phyloP scores from a whole-genome alignment of 78 protist species.

The Paulinella micropora region DNA sequence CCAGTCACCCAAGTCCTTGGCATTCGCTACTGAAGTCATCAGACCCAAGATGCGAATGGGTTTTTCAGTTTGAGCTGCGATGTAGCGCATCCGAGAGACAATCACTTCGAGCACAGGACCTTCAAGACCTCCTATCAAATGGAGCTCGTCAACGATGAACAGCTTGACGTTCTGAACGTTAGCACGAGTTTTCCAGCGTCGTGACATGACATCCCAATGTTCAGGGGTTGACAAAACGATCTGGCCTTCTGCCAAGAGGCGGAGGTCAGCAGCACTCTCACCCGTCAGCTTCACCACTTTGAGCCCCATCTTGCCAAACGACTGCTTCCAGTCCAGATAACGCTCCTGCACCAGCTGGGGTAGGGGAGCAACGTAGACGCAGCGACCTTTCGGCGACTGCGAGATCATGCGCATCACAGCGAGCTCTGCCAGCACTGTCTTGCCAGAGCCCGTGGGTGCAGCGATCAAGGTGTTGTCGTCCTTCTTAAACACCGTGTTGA shows the following conservation, averaged over 20 bases:
- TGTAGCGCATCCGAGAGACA: conserved; percentile 73
- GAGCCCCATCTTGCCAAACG: conserved; percentile 13
- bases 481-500: conserved; percentile 50
- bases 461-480: conserved; percentile 65
- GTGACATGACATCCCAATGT: conserved; percentile 75
- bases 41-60: conserved; percentile 65
- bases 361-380: conserved; percentile 38
- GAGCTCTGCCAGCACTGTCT: conserved; percentile 87
- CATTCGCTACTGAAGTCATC: conserved; percentile 64
- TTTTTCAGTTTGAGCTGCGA: conserved; percentile 46
- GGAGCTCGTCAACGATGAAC: conserved; percentile 75
- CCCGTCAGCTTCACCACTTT: conserved; percentile 48
- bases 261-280: conserved; percentile 38
- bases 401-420: conserved; percentile 54
- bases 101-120: conserved; percentile 66
- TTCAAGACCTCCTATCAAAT: conserved; percentile 64
- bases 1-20: conserved; percentile 47
- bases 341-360: conserved; percentile 22
- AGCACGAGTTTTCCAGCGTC: conserved; percentile 72
- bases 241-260: conserved; percentile 22
- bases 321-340: conserved; percentile 3
- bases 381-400: neutral
- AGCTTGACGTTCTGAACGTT: conserved; percentile 47
- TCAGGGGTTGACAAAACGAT: conserved; percentile 58
- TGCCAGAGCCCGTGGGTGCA: conserved; percentile 91